Percentiles rank a stretch among this genome's conserved stretches.
phyloP scores from a whole-genome alignment of 805 yeast species.

The Lipomyces oligophaga region DNA sequence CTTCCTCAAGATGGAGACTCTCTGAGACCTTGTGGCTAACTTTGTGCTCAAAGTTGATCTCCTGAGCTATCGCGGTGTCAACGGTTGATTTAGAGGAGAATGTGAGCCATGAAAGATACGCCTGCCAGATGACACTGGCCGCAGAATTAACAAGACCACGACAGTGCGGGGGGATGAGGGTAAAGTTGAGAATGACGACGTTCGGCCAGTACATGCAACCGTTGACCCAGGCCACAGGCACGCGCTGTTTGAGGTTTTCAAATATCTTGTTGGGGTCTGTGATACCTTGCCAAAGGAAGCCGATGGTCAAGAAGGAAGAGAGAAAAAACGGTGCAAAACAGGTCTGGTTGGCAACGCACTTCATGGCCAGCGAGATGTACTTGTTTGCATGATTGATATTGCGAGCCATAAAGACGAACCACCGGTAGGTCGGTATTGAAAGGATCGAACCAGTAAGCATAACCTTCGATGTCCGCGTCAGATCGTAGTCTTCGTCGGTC shows the following conservation, averaged over 20 bases:
- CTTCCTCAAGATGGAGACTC: conserved; percentile 10
- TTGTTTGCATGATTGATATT: conserved; percentile 22
- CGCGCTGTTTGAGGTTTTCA: conserved; percentile 12
- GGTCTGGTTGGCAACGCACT: conserved; percentile 18
- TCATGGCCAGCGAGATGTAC: conserved; percentile 15
- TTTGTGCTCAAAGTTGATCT: conserved; percentile 15
- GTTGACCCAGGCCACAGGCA: conserved; percentile 27
- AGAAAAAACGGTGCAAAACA: conserved; percentile 26
- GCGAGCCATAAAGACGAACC: conserved; percentile 21
- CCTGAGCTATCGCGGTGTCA: conserved; percentile 15
- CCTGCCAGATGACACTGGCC: conserved; percentile 26
- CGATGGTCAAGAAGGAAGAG: conserved; percentile 20
- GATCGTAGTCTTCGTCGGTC: conserved; percentile 11
- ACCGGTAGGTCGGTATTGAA: conserved; percentile 20
- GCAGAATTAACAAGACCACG: conserved; percentile 26
- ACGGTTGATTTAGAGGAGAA: conserved; percentile 15
- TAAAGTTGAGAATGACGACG: conserved; percentile 22
- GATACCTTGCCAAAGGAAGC: conserved; percentile 21
- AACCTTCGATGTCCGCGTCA: conserved; percentile 20
- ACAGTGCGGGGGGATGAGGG: conserved; percentile 27
- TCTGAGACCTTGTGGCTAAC: conserved; percentile 8
- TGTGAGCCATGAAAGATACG: conserved; percentile 24
- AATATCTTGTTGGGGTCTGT: conserved; percentile 7
- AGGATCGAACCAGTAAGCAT: conserved; percentile 19
- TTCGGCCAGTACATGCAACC: conserved; percentile 30